phyloP scores from a whole-genome alignment of 192 early-diverging fungal genomes.

The Dispira simplex region DNA sequence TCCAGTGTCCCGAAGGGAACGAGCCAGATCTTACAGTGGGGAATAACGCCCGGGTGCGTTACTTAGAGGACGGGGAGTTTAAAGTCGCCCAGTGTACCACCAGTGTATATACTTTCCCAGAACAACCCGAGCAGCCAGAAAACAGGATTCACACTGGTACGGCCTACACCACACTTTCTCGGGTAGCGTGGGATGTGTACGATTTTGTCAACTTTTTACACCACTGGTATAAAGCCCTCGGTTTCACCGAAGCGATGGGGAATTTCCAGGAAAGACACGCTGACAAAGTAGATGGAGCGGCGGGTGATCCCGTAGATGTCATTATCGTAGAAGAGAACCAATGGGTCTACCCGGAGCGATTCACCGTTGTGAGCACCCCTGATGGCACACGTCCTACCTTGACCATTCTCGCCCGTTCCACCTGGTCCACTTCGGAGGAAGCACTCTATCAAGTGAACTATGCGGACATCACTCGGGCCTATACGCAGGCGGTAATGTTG shows the following conservation, averaged over 20 bases:
- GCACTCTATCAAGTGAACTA: neutral
- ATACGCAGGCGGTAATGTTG: slow-evolving; percentile 29
- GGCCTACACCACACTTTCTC: no score
- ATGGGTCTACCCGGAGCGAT: neutral
- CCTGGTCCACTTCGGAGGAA: neutral
- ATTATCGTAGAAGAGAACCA: neutral
- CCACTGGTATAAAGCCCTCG: neutral
- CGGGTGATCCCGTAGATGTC: slow-evolving; percentile 1
- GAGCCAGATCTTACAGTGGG: no score
- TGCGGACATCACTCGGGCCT: slow-evolving; percentile 19
- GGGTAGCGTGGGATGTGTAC: neutral
- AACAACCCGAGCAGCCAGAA: no score
- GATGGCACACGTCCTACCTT: slow-evolving; percentile 5
- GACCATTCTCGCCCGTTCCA: neutral
- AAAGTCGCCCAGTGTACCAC: no score
- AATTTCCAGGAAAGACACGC: neutral
- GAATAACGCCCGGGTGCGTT: no score
- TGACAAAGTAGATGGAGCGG: neutral
- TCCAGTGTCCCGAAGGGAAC: no score
- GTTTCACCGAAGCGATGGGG: slow-evolving; percentile 3
- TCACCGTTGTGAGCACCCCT: neutral
- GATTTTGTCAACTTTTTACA: neutral
- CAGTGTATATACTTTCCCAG: no score
- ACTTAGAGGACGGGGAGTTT: no score
- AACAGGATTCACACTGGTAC: no score